Percentiles rank a stretch among this genome's conserved stretches.
Evolutionary conservation across 2,329 filamentous ascomycete species (phyloP).

Genomic region (Emergomyces africanus): DNA sequence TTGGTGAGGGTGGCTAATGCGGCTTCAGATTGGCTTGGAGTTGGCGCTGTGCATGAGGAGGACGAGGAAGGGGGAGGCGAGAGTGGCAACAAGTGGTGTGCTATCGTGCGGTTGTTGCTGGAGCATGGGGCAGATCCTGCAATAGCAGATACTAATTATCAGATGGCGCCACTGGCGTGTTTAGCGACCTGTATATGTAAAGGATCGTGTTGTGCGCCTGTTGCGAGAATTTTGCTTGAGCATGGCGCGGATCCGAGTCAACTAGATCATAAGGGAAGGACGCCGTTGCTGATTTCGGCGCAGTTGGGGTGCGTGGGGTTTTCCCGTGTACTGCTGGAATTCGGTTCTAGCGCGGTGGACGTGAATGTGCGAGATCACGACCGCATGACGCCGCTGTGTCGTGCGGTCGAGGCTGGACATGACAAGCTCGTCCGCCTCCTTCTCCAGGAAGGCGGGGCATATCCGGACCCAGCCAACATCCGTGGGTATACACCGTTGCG

Average conservation of each 20-base stretch:
- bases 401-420: conserved; percentile 4
- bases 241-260: not conserved
- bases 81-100: not conserved
- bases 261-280: not conserved
- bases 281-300: not conserved
- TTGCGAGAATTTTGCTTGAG: not conserved
- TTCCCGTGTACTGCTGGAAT: not conserved
- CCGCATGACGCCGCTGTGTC: not conserved
- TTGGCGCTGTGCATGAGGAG: not conserved
- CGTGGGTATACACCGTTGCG: not conserved
- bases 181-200: not conserved
- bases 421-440: conserved; percentile 2
- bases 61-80: not conserved
- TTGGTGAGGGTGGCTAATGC: not conserved
- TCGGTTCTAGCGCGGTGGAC: not conserved
- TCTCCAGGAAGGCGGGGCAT: not conserved
- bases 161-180: not conserved
- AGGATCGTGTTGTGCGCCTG: not conserved
- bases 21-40: not conserved
- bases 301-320: not conserved
- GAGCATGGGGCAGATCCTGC: not conserved
- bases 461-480: not conserved
- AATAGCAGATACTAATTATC: not conserved
- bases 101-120: not conserved
- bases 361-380: not conserved